Evolutionary conservation across 805 yeast genomes (phyloP).

Genomic region (Saturnispora dispora): DNA sequence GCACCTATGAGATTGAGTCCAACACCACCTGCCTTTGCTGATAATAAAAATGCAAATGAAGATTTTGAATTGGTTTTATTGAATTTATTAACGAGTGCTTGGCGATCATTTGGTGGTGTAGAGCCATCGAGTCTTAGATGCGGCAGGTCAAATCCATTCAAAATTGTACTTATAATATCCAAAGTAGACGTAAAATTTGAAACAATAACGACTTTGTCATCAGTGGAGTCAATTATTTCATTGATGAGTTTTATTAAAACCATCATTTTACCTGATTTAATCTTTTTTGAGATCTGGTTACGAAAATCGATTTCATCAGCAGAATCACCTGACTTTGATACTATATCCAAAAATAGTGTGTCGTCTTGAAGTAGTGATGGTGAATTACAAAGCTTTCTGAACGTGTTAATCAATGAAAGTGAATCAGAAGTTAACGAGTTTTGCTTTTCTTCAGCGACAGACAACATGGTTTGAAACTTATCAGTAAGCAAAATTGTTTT

Average conservation of each 20-base stretch:
- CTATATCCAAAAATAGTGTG: constrained; percentile 29
- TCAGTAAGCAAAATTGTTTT: constrained; percentile 36
- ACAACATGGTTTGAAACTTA: constrained; percentile 27
- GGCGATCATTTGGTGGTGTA: constrained; percentile 60
- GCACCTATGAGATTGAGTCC: constrained; percentile 91
- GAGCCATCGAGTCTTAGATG: constrained; percentile 75
- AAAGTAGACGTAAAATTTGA: constrained; percentile 85
- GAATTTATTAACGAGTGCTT: constrained; percentile 56
- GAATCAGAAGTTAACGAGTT: constrained; percentile 16
- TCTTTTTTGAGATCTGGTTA: constrained; percentile 24
- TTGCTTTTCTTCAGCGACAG: constrained; percentile 10
- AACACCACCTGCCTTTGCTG: constrained; percentile 90
- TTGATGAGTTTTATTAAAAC: constrained; percentile 47
- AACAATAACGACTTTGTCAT: constrained; percentile 76
- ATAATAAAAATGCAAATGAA: constrained; percentile 59
- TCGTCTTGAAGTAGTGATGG: constrained; percentile 56
- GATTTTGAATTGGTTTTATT: constrained; percentile 38
- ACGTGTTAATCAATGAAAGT: constrained; percentile 57
- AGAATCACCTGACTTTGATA: constrained; percentile 13
- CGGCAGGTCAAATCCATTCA: constrained; percentile 40
- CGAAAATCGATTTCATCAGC: constrained; percentile 19
- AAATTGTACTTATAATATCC: constrained; percentile 57
- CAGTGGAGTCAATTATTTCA: constrained; percentile 33
- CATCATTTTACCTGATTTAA: constrained; percentile 54
- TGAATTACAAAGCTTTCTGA: constrained; percentile 78